A percentile compares a stretch with the other conserved stretches of the same genome.
Conservation (phyloP, 352 stramenopile genomes). For the Phytophthora uliginosa region DNA sequence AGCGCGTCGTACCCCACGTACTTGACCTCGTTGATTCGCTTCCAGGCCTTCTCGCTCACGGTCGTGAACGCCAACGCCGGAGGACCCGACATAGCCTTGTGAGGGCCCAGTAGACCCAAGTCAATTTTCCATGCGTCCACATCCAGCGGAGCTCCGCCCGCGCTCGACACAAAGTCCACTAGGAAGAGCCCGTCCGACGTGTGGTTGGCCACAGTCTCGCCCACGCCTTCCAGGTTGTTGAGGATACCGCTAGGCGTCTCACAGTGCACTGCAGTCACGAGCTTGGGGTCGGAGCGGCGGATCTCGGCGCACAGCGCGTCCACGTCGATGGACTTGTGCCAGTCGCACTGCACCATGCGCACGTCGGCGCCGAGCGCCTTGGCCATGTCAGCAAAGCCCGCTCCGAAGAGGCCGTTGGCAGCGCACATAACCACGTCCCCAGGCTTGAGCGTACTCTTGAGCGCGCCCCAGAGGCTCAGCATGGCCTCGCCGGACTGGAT, state of each 20-base stretch:
- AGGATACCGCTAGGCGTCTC: constrained; percentile 62
- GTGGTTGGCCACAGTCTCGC: constrained; percentile 46
- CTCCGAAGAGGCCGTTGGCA: constrained; percentile 58
- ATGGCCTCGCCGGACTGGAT: constrained; percentile 74
- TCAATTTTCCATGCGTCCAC: constrained; percentile 58
- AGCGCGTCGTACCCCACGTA: constrained; percentile 66
- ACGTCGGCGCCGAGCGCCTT: constrained; percentile 51
- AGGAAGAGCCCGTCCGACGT: constrained; percentile 65
- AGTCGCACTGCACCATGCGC: constrained; percentile 47
- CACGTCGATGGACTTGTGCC: constrained; percentile 50
- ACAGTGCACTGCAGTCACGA: constrained; percentile 67
- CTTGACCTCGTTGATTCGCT: constrained; percentile 50
- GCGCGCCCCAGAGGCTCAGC: constrained; percentile 59
- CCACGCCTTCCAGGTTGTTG: constrained; percentile 53
- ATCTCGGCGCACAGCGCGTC: constrained; percentile 48
- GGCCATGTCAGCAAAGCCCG: constrained; percentile 64
- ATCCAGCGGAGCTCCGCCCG: constrained; percentile 45
- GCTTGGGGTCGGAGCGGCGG: constrained; percentile 49
- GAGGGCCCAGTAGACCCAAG: constrained; percentile 51
- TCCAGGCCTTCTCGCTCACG: constrained; percentile 62
- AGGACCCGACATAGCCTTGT: constrained; percentile 61
- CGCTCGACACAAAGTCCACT: constrained; percentile 69
- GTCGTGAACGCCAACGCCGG: constrained; percentile 54
- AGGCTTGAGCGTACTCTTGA: constrained; percentile 54
- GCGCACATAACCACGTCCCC: constrained; percentile 59